Conservation (phyloP, 2,329 filamentous ascomycete genomes). For the Neofusicoccum sp. region DNA sequence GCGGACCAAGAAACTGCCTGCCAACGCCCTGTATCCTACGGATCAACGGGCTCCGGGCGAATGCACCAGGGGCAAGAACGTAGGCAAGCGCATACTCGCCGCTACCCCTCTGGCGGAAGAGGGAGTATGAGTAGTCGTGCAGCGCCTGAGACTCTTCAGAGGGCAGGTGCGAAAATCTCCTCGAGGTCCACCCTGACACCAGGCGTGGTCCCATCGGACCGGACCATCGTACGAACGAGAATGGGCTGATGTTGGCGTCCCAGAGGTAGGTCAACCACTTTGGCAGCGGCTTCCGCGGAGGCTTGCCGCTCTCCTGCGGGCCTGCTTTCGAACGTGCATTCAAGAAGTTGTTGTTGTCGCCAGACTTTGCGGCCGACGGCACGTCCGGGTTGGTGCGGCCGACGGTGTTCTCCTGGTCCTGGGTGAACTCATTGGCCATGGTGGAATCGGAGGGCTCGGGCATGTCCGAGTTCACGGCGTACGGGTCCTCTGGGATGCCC, state of each 20-base stretch:
- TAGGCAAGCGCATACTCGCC: slow-evolving; percentile 94
- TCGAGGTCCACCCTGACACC: slow-evolving; percentile 90
- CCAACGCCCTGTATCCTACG: slow-evolving; percentile 83
- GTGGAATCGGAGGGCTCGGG: slow-evolving; percentile 73
- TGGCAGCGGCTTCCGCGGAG: slow-evolving; percentile 50
- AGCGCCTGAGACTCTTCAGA: slow-evolving; percentile 75
- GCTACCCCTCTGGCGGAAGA: slow-evolving; percentile 88
- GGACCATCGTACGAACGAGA: slow-evolving; percentile 81
- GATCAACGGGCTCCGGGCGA: slow-evolving; percentile 83
- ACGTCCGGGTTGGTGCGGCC: slow-evolving; percentile 66
- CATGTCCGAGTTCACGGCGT: slow-evolving; percentile 76
- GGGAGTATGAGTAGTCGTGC: slow-evolving; percentile 89
- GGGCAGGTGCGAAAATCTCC: slow-evolving; percentile 87
- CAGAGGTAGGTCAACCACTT: slow-evolving; percentile 91
- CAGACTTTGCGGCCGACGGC: slow-evolving; percentile 35
- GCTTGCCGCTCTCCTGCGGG: slow-evolving; percentile 29
- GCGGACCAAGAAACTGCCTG: slow-evolving; percentile 57
- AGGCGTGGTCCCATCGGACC: slow-evolving; percentile 88
- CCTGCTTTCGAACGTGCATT: slow-evolving; percentile 47
- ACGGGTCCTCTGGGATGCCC: slow-evolving; percentile 90
- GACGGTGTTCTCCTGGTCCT: slow-evolving; percentile 61
- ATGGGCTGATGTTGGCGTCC: slow-evolving; percentile 96
- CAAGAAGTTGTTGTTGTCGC: slow-evolving; percentile 52
- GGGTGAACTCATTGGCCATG: slow-evolving; percentile 73
- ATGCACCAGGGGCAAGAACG: slow-evolving; percentile 88